Conservation (phyloP, 2,329 filamentous ascomycete species). For the Aureobasidium sp. region DNA sequence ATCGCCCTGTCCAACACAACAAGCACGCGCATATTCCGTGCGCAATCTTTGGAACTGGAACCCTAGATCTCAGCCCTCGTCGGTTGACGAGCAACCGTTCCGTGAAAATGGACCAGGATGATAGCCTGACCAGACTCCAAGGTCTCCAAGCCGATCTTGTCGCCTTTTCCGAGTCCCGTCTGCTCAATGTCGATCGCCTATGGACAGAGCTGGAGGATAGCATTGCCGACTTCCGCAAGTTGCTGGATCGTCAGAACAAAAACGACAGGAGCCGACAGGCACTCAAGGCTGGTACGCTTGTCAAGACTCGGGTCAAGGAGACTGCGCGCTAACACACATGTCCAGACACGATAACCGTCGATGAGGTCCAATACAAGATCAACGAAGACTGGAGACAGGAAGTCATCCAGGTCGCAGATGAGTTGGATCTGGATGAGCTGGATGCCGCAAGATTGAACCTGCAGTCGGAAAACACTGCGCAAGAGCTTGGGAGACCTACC, state of each 20-base stretch:
- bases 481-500: slow-evolving; percentile 61
- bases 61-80: background rate
- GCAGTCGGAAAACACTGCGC: slow-evolving; percentile 61
- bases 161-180: slow-evolving; percentile 61
- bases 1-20: background rate
- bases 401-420: slow-evolving; percentile 73
- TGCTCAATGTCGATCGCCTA: slow-evolving; percentile 62
- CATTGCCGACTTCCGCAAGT: slow-evolving; percentile 57
- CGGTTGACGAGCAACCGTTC: background rate
- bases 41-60: background rate
- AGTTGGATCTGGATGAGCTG: slow-evolving; percentile 82
- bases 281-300: slow-evolving; percentile 54
- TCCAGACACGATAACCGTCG: slow-evolving; percentile 66
- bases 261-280: slow-evolving; percentile 66
- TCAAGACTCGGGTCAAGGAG: slow-evolving; percentile 7
- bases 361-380: slow-evolving; percentile 66
- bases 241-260: slow-evolving; percentile 67
- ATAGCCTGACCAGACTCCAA: slow-evolving; percentile 68
- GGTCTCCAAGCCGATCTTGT: slow-evolving; percentile 79
- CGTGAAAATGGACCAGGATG: slow-evolving; percentile 59
- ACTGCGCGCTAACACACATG: background rate
- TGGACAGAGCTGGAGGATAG: slow-evolving; percentile 57
- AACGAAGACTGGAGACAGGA: slow-evolving; percentile 84
- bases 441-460: slow-evolving; percentile 66
- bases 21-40: background rate